Percentiles rank a stretch among this genome's conserved stretches.
Evolutionary conservation across 1,284 basidiomycete species (phyloP).

Genomic region (Xerocomus nothofagi): DNA sequence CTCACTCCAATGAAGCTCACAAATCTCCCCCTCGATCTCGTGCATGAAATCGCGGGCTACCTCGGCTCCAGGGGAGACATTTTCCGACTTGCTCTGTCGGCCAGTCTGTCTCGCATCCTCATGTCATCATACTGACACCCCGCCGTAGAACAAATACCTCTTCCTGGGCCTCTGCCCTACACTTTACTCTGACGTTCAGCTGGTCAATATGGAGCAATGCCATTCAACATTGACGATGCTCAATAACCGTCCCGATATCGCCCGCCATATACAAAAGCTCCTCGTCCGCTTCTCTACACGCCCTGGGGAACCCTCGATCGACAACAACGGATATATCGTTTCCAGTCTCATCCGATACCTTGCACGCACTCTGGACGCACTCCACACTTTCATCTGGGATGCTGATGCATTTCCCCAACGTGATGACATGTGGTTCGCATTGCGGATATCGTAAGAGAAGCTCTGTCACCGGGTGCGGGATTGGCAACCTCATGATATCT

Average conservation of each 20-base stretch:
- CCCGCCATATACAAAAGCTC: slow-evolving; percentile 63
- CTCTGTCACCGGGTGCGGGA: not conserved
- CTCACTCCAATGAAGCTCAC: slow-evolving; percentile 22
- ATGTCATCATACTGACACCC: slow-evolving; percentile 21
- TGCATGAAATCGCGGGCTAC: slow-evolving; percentile 60
- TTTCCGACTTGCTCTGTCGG: slow-evolving; percentile 57
- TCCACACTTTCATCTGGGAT: slow-evolving; percentile 66
- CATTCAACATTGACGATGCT: slow-evolving; percentile 64
- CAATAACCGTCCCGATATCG: slow-evolving; percentile 47
- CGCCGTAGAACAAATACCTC: slow-evolving; percentile 42
- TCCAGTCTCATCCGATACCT: slow-evolving; percentile 49
- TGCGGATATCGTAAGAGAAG: slow-evolving; percentile 56
- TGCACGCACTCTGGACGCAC: slow-evolving; percentile 55
- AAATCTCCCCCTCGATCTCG: slow-evolving; percentile 56
- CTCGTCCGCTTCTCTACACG: slow-evolving; percentile 38
- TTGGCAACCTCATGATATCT: not conserved
- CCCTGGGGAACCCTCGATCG: not conserved
- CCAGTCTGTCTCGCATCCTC: slow-evolving; percentile 34
- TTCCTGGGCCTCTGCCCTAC: slow-evolving; percentile 53
- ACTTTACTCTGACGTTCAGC: slow-evolving; percentile 56
- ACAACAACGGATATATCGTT: slow-evolving; percentile 37
- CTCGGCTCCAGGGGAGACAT: slow-evolving; percentile 53
- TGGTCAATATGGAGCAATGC: slow-evolving; percentile 58
- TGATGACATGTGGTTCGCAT: slow-evolving; percentile 73
- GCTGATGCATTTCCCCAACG: slow-evolving; percentile 61